Percentiles rank a stretch among this genome's conserved stretches.
Conservation (phyloP, 257 asterid genomes). For the Solanum pennellii region DNA sequence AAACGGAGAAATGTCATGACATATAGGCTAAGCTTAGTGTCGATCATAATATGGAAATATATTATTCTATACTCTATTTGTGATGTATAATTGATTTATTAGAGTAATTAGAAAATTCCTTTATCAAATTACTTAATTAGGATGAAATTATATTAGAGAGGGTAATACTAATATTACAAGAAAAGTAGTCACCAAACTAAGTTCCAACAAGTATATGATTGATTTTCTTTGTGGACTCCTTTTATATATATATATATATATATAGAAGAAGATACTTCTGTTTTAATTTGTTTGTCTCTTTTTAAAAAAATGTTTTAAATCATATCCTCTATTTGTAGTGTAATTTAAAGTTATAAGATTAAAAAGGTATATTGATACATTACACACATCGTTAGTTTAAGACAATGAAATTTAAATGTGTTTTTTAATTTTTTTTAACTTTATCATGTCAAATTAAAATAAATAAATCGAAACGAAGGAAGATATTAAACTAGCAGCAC, state of each 20-base stretch:
- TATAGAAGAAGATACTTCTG: not conserved
- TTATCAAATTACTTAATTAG: not conserved
- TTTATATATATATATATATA: not conserved
- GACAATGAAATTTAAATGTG: rapidly evolving
- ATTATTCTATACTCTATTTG: not conserved
- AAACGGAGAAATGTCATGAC: not conserved
- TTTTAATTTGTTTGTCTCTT: not conserved
- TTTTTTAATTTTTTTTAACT: no score
- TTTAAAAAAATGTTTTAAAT: not conserved
- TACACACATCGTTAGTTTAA: not conserved
- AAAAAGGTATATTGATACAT: not conserved
- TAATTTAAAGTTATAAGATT: not conserved
- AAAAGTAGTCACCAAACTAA: not conserved
- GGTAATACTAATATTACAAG: not conserved
- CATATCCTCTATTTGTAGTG: not conserved
- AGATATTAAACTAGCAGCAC: not conserved
- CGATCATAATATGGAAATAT: not conserved
- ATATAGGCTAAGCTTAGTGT: not conserved
- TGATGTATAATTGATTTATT: not conserved
- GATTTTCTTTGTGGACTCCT: not conserved
- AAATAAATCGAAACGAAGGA: no score
- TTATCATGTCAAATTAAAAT: no score
- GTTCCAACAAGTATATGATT: not conserved
- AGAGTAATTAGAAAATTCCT: not conserved
- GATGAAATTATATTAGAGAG: not conserved